Evolutionary conservation across 1,139 yeast genomes (phyloP), one percentile per base, ranked within the genome.

Genomic region (Suhomyces bolitotheri): DNA sequence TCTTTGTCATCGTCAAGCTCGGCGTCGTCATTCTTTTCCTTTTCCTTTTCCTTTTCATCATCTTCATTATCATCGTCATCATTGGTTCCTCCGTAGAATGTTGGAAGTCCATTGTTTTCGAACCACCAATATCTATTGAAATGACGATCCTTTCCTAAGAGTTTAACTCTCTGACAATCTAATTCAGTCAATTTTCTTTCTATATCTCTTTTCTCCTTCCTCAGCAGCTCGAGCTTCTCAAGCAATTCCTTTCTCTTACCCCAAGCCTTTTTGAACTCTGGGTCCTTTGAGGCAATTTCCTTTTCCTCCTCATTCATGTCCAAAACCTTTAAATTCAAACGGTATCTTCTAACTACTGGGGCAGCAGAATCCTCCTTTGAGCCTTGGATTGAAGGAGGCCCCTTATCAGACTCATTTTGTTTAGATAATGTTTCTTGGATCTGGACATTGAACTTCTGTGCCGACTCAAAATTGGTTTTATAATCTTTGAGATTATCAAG

Each of bases 41-140:
- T 62, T n/a, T n/a, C n/a, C n/a, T n/a, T n/a, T 8, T 53, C 60
- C n/a, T 62, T 62, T 11, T 61, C 66, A 3, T 56, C 60, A 2
- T 63, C 71, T 7, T 64, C 65, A 9, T 64, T 64, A 8, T 64
- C 69, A 15, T 65, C 73, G n/a, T 59, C 67, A 16, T 52, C 62
- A 16, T 56, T 58, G 8, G 62, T 56, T 28, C 64, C 59, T 23
- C 74, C 70, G 34, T 70, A 76, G 29, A 78, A 58, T 15, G 76
- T 76, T 5, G 89, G 87, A 37, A 87, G 68, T 0, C 97, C 97
- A 53, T 83, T 83, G 45, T 76, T 73, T 54, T 92, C 97, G 54
- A 90, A 81, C 96, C 96, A 92, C 95, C 96, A 94, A 58, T 90
- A 92, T 46, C 92, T 71, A 61, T 92, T 94, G 56, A 70, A 88